These are phyloP conservation scores for Cucurbita maxima DNA, from an alignment of 306 rosid species.

Conservation along the genomic window DNA sequence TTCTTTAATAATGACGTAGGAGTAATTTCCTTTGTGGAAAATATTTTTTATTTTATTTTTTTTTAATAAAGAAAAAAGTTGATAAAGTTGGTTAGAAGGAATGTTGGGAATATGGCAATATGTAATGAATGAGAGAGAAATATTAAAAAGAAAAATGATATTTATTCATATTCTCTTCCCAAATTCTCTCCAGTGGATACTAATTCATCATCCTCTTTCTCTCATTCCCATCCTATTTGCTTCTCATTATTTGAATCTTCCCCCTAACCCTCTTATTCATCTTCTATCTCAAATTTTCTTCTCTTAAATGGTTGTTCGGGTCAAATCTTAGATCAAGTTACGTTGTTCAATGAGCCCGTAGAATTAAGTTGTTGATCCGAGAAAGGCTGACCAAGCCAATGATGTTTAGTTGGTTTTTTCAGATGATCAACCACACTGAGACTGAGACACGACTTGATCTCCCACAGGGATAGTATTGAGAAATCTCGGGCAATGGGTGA, in stretches of 20 bases:
- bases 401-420: too few species aligned
- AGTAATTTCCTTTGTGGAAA: background rate
- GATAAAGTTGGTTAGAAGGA: background rate
- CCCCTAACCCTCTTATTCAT: background rate
- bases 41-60: background rate
- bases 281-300: background rate
- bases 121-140: background rate
- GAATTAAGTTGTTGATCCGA: too few species aligned
- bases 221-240: background rate
- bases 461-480: too few species aligned
- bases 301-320: too few species aligned
- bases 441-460: too few species aligned
- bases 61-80: background rate
- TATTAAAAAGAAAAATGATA: background rate
- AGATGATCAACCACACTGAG: too few species aligned
- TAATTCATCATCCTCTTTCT: background rate
- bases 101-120: conserved; percentile 7
- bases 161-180: background rate
- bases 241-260: background rate
- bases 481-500: too few species aligned
- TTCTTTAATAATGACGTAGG: background rate
- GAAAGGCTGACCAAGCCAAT: too few species aligned
- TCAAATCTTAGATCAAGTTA: too few species aligned
- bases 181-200: background rate
- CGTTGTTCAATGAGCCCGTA: too few species aligned